phyloP scores from a whole-genome alignment of 2,329 filamentous ascomycete genomes.

The Aspergillus sp. region DNA sequence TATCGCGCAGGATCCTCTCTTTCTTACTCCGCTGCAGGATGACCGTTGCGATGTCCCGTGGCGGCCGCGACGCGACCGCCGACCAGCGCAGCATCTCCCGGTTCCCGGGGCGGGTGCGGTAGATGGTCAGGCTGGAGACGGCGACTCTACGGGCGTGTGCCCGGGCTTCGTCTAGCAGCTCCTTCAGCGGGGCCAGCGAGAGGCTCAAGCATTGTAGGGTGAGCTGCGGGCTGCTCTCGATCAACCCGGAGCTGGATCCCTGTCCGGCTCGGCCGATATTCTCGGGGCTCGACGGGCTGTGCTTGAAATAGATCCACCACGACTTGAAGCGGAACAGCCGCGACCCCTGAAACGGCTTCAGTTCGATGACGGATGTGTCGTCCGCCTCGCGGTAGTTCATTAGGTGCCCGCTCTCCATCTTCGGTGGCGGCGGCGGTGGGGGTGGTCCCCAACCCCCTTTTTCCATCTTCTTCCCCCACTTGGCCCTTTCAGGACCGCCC shows the following conservation, averaged over 20 bases:
- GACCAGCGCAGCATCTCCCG: slow-evolving; percentile 55
- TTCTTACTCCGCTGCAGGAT: slow-evolving; percentile 73
- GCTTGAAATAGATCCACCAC: slow-evolving; percentile 21
- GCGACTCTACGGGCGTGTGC: slow-evolving; percentile 45
- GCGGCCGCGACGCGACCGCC: slow-evolving; percentile 65
- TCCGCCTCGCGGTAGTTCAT: background rate
- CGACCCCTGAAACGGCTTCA: slow-evolving; percentile 27
- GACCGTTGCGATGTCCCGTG: slow-evolving; percentile 75
- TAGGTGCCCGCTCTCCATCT: background rate
- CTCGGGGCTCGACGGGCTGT: background rate
- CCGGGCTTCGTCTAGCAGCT: slow-evolving; percentile 54
- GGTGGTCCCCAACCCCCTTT: background rate
- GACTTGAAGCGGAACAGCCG: slow-evolving; percentile 22
- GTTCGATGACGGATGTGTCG: slow-evolving; percentile 24
- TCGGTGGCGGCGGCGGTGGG: background rate
- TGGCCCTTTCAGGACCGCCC: background rate
- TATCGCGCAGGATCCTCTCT: slow-evolving; percentile 67
- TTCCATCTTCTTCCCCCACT: background rate
- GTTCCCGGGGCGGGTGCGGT: slow-evolving; percentile 52
- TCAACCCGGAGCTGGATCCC: background rate
- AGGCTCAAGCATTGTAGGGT: slow-evolving; percentile 23
- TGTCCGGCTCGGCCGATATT: background rate
- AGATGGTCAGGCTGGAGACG: slow-evolving; percentile 60
- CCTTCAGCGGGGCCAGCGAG: slow-evolving; percentile 20
- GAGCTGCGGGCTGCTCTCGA: slow-evolving; percentile 5